Base-by-base conservation (phyloP, 106 monocot species). In the Agapanthus africanus region DNA sequence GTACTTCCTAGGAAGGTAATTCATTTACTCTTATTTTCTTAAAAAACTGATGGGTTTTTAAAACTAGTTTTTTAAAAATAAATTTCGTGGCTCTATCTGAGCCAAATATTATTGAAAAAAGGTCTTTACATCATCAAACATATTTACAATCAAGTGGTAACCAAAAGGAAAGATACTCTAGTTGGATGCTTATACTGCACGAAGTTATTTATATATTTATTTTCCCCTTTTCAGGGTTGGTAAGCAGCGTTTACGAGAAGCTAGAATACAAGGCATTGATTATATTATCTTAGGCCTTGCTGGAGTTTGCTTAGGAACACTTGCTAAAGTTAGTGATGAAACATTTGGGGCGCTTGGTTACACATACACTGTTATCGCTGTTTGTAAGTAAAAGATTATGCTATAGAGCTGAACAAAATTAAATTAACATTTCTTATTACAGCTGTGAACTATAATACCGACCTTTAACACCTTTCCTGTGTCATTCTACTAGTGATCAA, bases 281-380 rank as follows among this genome's bases (percentile, higher is more conserved):
- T 91, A 74, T 73, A 51, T 91, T 66, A 87, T 91, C 0, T 70
- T 91, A 37, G 82, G 87, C 33, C 82, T 91, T 54, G 91, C 91
- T 67, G 91, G 91, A 61, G 79, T 84, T 56, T 91, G 91, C 76
- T 75, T 91, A 61, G 91, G 87, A 14, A 87, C 79, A 51, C 77
- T 87, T 69, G 87, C 87, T 46, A 91, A 91, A 87, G 72, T 87
- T 65, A 87, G 61, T 21, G 91, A 91, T 68, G 91, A 87, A 65
- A 75, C 81, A 63, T 87, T 91, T 63, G 91, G 91, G 18, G 74
- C 77, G 3, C 59, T 69, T 66, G 84, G 91, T 67, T 91, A 87
- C 73, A 83, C 84, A 44, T 91, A 87, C 79, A 87, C 91, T 31
- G 80, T 91, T 40, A 91, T 91, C 73, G 91, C 91, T 62, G 91